A percentile compares a stretch with the other conserved stretches of the same genome.
Evolutionary conservation across 306 rosid species (phyloP).

Genomic region (Citrullus amarus): DNA sequence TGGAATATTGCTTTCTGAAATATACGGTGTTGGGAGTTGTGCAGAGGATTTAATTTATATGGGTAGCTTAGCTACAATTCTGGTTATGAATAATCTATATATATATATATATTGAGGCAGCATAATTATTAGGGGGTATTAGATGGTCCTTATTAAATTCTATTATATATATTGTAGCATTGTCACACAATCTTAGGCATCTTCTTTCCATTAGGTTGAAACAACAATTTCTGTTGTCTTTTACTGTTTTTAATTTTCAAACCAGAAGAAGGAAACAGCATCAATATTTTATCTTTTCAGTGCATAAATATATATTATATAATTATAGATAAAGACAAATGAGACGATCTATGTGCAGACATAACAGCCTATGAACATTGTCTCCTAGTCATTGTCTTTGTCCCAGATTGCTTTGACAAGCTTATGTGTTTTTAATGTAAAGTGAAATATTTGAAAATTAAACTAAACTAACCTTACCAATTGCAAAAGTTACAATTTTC

Average conservation of each 20-base stretch:
- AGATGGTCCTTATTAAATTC: neutral
- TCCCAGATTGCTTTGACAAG: neutral
- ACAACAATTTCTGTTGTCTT: neutral
- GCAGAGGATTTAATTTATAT: neutral
- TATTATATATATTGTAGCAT: neutral
- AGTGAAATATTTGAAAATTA: neutral
- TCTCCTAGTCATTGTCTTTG: neutral
- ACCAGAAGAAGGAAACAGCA: neutral
- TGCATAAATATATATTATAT: neutral
- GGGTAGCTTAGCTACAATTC: neutral
- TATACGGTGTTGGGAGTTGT: neutral
- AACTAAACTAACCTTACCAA: neutral
- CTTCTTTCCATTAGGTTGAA: neutral
- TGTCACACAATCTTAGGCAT: neutral
- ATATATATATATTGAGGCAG: neutral
- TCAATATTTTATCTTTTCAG: neutral
- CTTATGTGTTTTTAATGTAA: neutral
- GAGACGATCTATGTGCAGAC: neutral
- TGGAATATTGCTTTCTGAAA: neutral
- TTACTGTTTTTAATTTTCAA: neutral
- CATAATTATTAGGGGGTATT: neutral
- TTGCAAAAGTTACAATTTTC: neutral
- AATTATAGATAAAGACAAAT: neutral
- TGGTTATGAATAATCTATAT: constrained; percentile 3
- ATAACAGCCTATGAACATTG: neutral